Conservation (phyloP, 257 asterid genomes). For the Petunia secreta region DNA sequence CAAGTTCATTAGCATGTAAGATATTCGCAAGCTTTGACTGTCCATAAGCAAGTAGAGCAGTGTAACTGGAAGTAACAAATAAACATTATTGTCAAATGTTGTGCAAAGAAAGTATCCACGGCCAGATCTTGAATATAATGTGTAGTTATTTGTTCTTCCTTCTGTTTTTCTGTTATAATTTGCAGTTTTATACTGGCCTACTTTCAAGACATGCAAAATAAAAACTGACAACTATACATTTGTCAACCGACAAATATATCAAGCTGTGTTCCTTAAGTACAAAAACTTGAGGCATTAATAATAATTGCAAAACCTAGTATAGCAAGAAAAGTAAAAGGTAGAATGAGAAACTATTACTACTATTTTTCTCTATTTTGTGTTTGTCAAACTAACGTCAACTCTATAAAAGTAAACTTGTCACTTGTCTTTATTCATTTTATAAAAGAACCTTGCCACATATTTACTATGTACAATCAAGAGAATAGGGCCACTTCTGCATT, state of each 20-base stretch:
- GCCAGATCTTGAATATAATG: neutral
- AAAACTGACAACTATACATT: neutral
- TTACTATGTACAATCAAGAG: no score
- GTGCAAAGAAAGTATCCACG: neutral
- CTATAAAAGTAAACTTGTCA: neutral
- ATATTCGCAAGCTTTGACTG: constrained; percentile 78
- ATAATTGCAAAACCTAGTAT: neutral
- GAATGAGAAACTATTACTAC: neutral
- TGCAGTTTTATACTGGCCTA: neutral
- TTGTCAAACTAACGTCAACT: neutral
- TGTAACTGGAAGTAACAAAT: constrained; percentile 48
- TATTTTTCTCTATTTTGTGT: neutral
- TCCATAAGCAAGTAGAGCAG: constrained; percentile 56
- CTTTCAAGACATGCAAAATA: neutral
- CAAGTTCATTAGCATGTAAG: constrained; percentile 70
- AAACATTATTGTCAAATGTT: neutral
- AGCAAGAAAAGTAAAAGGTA: neutral
- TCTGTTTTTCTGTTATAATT: neutral
- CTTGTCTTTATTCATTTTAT: neutral
- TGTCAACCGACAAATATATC: neutral
- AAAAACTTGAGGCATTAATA: neutral
- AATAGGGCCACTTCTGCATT: neutral
- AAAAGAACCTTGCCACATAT: neutral
- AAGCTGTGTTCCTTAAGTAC: neutral
- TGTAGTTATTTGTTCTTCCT: neutral